Base-by-base conservation (phyloP, 768 basidiomycete species). In the Podaxis carcinomalis region DNA sequence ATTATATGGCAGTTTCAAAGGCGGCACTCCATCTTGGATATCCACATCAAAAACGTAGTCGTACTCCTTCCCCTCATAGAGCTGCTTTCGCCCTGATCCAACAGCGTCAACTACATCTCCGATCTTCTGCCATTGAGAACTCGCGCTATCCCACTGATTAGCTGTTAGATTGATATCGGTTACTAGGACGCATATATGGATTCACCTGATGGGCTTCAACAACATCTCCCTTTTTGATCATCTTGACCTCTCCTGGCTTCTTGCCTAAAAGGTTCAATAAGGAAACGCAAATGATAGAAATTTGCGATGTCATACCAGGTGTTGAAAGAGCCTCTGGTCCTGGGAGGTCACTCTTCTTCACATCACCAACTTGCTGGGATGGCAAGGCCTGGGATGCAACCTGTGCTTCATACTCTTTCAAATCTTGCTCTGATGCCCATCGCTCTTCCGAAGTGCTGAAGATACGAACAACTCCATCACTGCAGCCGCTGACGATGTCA, bases 31-130 rank as follows among this genome's bases (percentile, higher is more conserved):
- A 62, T 97, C 96, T 68, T 93, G 83, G 27, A 98, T 89, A 68
- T 98, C 97, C 37, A 99, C 95, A 69, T 97, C 95, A 68, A 98
- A 98, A n/a, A 99, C 96, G 68, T 97, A 97, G 74, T 99, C 97
- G 69, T 95, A 99, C 74, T 98, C 96, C 69, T 89, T 88, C 16
- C 97, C 97, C 66, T 94, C 74, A 69, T 90, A 89, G n/a, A 97
- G 80, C 73, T 95, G 92, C 73, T 92, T 95, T 60, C 93, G 82
- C n/a, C 86, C 85, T 37, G 88, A 86, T 23, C 95, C 92, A 55
- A 96, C 90, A 19, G 95, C 95, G 69, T 97, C 97, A 3, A 95
- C 94, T 4, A 98, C 95, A 66, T 95, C 90, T 23, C 97, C 97
- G 36, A 98, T 86, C 71, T 95, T 96, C 72, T 93, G 85, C 97